phyloP scores from a whole-genome alignment of 352 stramenopile genomes.

The Phytophthora cajani region DNA sequence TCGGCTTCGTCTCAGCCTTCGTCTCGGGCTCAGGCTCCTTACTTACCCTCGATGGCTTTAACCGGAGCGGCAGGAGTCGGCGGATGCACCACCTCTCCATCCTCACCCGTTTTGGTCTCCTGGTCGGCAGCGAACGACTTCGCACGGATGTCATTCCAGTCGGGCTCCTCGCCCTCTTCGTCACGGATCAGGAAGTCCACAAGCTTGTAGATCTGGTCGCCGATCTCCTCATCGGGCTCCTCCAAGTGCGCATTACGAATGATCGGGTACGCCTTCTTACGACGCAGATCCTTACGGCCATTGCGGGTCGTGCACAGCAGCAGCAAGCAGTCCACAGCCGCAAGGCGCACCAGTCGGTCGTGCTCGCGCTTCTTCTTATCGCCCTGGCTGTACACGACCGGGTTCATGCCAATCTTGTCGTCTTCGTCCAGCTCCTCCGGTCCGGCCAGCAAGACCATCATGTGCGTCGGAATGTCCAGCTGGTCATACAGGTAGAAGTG shows the following conservation, averaged over 20 bases:
- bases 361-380: slow-evolving; percentile 87
- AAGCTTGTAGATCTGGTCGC: slow-evolving; percentile 90
- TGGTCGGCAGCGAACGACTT: slow-evolving; percentile 69
- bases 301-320: slow-evolving; percentile 83
- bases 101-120: slow-evolving; percentile 44
- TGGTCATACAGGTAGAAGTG: slow-evolving; percentile 91
- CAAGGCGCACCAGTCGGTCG: slow-evolving; percentile 73
- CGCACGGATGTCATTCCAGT: slow-evolving; percentile 79
- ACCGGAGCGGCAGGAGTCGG: slow-evolving; percentile 19
- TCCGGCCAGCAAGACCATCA: slow-evolving; percentile 76
- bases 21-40: slow-evolving; percentile 28
- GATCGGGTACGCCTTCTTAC: slow-evolving; percentile 89
- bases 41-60: slow-evolving; percentile 20
- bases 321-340: slow-evolving; percentile 75
- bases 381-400: slow-evolving; percentile 74
- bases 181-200: slow-evolving; percentile 89
- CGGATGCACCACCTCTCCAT: slow-evolving; percentile 28
- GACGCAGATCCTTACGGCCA: slow-evolving; percentile 77
- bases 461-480: slow-evolving; percentile 81
- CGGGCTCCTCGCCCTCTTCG: slow-evolving; percentile 85
- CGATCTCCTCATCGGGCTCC: slow-evolving; percentile 82
- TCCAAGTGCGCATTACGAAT: slow-evolving; percentile 84
- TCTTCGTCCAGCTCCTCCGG: slow-evolving; percentile 80
- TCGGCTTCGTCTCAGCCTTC: not conserved
- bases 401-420: slow-evolving; percentile 85